These are phyloP conservation scores for Penstemon newberryi DNA, from an alignment of 257 asterid species.

Conservation along the genomic window DNA sequence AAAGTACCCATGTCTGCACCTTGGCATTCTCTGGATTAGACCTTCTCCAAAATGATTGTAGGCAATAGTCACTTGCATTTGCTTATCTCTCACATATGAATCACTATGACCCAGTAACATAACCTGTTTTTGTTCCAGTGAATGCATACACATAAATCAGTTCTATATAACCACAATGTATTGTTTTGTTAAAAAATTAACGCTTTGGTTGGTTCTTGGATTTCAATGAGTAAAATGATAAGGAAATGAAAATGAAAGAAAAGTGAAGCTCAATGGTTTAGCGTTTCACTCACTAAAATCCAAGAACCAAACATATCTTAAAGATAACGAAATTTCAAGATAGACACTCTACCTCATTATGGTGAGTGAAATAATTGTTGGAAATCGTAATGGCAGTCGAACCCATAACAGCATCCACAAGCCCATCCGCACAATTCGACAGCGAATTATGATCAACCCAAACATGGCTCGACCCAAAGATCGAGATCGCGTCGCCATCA, in stretches of 20 bases:
- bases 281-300: no score
- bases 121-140: constrained; percentile 48
- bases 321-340: constrained; percentile 5
- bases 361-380: constrained; percentile 82
- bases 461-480: constrained; percentile 80
- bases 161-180: neutral
- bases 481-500: constrained; percentile 87
- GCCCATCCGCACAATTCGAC: constrained; percentile 90
- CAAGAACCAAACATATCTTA: no score
- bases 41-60: constrained; percentile 94
- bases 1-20: constrained; percentile 95
- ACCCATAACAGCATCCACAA: constrained; percentile 92
- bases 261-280: no score
- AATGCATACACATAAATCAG: neutral
- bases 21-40: constrained; percentile 93
- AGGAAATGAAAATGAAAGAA: no score
- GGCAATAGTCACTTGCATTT: constrained; percentile 91
- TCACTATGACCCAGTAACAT: constrained; percentile 92
- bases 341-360: constrained; percentile 61
- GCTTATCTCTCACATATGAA: constrained; percentile 67
- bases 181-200: no score
- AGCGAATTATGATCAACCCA: constrained; percentile 94
- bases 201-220: no score
- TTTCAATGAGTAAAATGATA: no score
- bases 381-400: constrained; percentile 90